Evolutionary conservation across 306 rosid genomes (phyloP).

Genomic region (Vicia villosa): DNA sequence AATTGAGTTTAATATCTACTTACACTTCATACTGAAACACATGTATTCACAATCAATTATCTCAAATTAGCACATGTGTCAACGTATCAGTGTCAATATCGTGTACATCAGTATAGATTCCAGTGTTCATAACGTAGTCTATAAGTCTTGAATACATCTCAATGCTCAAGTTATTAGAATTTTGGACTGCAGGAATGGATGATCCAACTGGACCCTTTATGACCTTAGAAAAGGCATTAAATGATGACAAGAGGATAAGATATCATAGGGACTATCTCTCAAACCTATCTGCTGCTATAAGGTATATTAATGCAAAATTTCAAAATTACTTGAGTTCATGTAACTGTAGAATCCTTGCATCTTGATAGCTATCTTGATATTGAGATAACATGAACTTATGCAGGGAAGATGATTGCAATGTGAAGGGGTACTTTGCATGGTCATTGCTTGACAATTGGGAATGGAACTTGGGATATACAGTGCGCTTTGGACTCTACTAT

Average conservation of each 20-base stretch:
- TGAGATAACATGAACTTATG: slow-evolving; percentile 33
- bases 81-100: background rate
- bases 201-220: slow-evolving; percentile 59
- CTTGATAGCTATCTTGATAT: slow-evolving; percentile 6
- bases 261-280: slow-evolving; percentile 87
- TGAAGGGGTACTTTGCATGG: slow-evolving; percentile 89
- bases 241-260: slow-evolving; percentile 76
- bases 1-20: background rate
- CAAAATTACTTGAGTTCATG: slow-evolving; percentile 2
- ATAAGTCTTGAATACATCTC: background rate
- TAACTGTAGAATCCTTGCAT: too few species aligned
- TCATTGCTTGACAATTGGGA: slow-evolving; percentile 97
- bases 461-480: slow-evolving; percentile 88
- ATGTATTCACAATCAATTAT: background rate
- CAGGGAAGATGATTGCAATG: slow-evolving; percentile 81
- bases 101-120: too few species aligned
- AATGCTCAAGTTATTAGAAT: background rate
- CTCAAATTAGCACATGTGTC: background rate
- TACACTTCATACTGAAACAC: background rate
- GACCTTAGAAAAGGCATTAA: slow-evolving; percentile 56
- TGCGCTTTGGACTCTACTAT: slow-evolving; percentile 86
- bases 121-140: background rate
- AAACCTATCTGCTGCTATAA: slow-evolving; percentile 83
- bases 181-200: slow-evolving; percentile 74
- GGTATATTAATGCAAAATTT: slow-evolving; percentile 45